phyloP scores from a whole-genome alignment of 208 protist genomes.

The Leishmania turanica region DNA sequence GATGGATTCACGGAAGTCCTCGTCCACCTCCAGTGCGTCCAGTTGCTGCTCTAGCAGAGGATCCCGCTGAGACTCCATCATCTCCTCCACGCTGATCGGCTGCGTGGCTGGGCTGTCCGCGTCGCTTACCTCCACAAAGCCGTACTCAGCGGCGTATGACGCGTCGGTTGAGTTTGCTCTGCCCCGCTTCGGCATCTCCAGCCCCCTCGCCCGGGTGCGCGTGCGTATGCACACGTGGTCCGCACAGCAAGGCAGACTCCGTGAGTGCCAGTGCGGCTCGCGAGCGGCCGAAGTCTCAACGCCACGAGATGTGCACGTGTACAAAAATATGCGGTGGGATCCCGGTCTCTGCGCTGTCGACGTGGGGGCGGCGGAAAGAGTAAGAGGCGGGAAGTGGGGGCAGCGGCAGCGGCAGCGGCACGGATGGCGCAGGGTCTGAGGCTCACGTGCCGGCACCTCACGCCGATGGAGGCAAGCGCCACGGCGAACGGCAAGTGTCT shows the following conservation, averaged over 20 bases:
- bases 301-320: neutral
- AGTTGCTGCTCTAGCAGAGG: constrained; percentile 59
- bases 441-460: neutral
- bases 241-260: neutral
- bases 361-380: neutral
- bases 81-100: constrained; percentile 7
- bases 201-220: neutral
- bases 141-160: neutral
- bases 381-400: neutral
- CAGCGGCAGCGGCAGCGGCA: too few relatives aligned
- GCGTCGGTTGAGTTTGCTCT: constrained; percentile 9
- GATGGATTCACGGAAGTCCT: constrained; percentile 71
- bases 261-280: neutral
- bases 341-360: neutral
- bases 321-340: neutral
- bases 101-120: neutral
- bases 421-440: neutral
- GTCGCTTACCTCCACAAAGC: constrained; percentile 22
- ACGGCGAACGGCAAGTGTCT: neutral
- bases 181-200: constrained; percentile 29
- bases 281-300: neutral
- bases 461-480: neutral
- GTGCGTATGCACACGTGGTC: neutral
- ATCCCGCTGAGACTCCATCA: constrained; percentile 20
- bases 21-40: constrained; percentile 49